Evolutionary conservation across 371 early-diverging fungal species (phyloP), one percentile per base, ranked within the genome.

Genomic region (Batkoa obscura): DNA sequence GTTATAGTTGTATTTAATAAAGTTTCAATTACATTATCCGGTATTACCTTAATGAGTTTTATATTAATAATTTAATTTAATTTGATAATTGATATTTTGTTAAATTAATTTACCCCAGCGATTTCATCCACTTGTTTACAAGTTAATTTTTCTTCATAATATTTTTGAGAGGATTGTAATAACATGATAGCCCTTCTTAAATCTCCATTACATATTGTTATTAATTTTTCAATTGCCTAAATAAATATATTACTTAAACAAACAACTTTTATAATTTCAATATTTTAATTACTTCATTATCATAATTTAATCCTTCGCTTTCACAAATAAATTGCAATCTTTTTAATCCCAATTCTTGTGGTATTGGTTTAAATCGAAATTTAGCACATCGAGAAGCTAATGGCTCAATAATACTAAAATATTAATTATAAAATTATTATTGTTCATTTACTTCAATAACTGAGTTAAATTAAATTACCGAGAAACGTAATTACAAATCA

Each of bases 401-500:
- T 4, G 98, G 94, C 60, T 94, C 94, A 59, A 97, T 97, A 56
- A 97, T 94, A 23, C 88, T 76, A 66, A 45, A 63, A 58, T 10
- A 54, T 62, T 43, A 43, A 57, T 60, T 57, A 55, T 57, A 52
- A 63, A 23, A 62, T 59, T 55, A 65, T 69, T 43, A 68, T 68
- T n/a, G 71, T 67, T 54, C 63, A 55, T 17, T 32, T 15, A 37
- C 30, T 34, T 17, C 42, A 15, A 41, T 30, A 39, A 9, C 12
- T 35, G 5, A 49, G 10, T 32, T 53, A 39, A 50, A 12, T n/a
- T 23, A 45, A 5, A 56, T 62, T 72, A 85, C 78, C 88, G 69
- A 57, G 82, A 76, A 54, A 93, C 85, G 71, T 95, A 95, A 73
- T 99, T 99, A 69, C 98, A 97, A 41, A 99, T 90, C 30, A 99